Base-by-base conservation (phyloP, 1,139 yeast genomes). In the Lodderomyces oxycetoniae region DNA sequence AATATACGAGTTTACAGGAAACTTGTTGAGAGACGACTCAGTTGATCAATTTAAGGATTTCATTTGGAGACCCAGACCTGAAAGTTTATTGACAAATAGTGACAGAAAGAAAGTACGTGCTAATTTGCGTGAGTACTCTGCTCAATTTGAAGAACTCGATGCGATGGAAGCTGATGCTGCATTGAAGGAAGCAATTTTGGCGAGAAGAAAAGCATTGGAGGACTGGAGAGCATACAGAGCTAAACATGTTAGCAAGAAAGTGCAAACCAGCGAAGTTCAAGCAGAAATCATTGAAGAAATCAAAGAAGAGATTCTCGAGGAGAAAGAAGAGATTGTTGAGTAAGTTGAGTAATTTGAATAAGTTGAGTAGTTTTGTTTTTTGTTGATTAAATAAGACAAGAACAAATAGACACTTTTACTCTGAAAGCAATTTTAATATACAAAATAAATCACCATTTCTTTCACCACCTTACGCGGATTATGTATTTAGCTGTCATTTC, bases 41-140 rank as follows among this genome's bases (percentile, higher is more conserved):
- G 60, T 85, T 41, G 94, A 86, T 52, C 84, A 80, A 43, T 87
- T 93, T 73, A 86, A 81, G 64, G 89, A 85, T 44, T 84, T 91
- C 52, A 70, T 79, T 43, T 93, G 99, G 99, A 84, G 99, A 71
- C 97, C 98, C 49, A 81, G 98, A 64, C 98, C 98, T 34, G 78
- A 75, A 14, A 72, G 89, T 4, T 63, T 80, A 44, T 76, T 93
- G 55, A 67, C 80, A 41, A 78, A 80, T 50, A 81, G 79, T 47
- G 95, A 87, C 56, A 75, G 77, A 69, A 86, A 87, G 82, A 82
- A 82, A 72, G 88, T 91, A 45, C 77, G 88, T 67, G 83, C 86
- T 81, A 82, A 84, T 65, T 69, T 91, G 67, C 79, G 83, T 58
- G 91, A 85, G 59, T 87, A 85, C 73, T 74, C 89, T 49, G 91